Percentiles rank a stretch among this genome's conserved stretches.
Conservation (phyloP, 345 rosid genomes). For the Physaria fendleri region DNA sequence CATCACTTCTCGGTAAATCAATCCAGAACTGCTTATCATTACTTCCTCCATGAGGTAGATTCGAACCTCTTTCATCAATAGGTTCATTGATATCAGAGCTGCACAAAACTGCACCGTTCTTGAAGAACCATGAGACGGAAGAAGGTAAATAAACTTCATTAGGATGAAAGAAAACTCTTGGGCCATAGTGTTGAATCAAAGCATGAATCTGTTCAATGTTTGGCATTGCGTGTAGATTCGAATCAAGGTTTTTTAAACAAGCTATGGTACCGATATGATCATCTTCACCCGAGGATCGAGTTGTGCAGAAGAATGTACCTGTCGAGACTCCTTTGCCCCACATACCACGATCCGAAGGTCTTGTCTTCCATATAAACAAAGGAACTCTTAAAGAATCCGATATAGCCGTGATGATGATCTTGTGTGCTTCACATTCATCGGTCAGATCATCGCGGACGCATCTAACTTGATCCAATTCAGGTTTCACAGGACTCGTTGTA, state of each 20-base stretch:
- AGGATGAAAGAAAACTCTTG: constrained; percentile 58
- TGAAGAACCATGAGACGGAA: constrained; percentile 34
- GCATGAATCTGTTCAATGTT: constrained; percentile 60
- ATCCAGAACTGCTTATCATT: constrained; percentile 73
- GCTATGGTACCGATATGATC: constrained; percentile 35
- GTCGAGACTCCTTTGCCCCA: constrained; percentile 60
- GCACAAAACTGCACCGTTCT: constrained; percentile 56
- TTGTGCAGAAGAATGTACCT: constrained; percentile 67
- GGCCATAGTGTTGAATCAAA: constrained; percentile 63
- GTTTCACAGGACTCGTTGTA: constrained; percentile 46
- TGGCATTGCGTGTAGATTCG: constrained; percentile 68
- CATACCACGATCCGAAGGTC: constrained; percentile 64
- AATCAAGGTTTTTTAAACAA: constrained; percentile 62
- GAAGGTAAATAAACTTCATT: constrained; percentile 47
- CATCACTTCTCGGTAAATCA: constrained; percentile 42
- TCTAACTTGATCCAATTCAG: constrained; percentile 60
- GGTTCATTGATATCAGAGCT: constrained; percentile 29
- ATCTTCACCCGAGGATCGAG: constrained; percentile 29
- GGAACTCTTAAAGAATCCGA: constrained; percentile 37
- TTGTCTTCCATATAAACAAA: constrained; percentile 57
- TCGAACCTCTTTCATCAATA: constrained; percentile 53
- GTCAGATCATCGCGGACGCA: constrained; percentile 75
- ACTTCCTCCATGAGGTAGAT: constrained; percentile 66
- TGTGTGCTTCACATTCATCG: constrained; percentile 50
- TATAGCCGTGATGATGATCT: constrained; percentile 21